Evolutionary conservation across 306 rosid species (phyloP).

Genomic region (Citrullus mucosospermus): DNA sequence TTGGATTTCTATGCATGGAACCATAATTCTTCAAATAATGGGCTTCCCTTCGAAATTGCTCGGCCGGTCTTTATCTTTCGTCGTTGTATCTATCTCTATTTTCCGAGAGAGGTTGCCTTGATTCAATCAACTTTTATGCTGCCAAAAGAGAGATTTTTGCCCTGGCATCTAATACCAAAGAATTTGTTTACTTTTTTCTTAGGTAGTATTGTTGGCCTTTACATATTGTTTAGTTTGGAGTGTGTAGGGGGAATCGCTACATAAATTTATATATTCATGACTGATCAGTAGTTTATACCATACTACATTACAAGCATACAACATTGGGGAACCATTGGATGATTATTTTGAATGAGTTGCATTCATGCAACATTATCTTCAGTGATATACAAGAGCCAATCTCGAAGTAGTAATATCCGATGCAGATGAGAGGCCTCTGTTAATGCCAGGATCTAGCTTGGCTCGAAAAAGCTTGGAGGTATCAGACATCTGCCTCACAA

Average conservation of each 20-base stretch:
- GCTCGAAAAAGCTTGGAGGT: slow-evolving; percentile 53
- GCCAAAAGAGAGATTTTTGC: neutral
- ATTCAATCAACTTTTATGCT: neutral
- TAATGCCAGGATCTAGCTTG: slow-evolving; percentile 42
- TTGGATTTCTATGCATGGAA: neutral
- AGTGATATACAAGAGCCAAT: slow-evolving; percentile 38
- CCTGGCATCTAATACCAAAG: neutral
- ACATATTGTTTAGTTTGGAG: neutral
- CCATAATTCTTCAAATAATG: neutral
- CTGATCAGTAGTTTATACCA: neutral
- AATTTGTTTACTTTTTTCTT: neutral
- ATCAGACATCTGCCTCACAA: slow-evolving; percentile 67
- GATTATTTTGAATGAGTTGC: neutral
- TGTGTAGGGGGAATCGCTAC: neutral
- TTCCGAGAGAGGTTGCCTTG: too few relatives aligned
- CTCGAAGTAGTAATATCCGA: slow-evolving; percentile 33
- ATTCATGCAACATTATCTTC: neutral
- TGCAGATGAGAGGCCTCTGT: slow-evolving; percentile 26
- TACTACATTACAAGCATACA: neutral
- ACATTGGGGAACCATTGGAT: neutral
- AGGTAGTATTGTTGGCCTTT: neutral
- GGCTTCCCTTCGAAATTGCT: neutral
- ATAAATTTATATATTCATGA: neutral
- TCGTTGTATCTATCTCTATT: too few relatives aligned
- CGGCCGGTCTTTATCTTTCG: too few relatives aligned